Evolutionary conservation across 768 basidiomycete genomes (phyloP).

Genomic region (Phaffia australis): DNA sequence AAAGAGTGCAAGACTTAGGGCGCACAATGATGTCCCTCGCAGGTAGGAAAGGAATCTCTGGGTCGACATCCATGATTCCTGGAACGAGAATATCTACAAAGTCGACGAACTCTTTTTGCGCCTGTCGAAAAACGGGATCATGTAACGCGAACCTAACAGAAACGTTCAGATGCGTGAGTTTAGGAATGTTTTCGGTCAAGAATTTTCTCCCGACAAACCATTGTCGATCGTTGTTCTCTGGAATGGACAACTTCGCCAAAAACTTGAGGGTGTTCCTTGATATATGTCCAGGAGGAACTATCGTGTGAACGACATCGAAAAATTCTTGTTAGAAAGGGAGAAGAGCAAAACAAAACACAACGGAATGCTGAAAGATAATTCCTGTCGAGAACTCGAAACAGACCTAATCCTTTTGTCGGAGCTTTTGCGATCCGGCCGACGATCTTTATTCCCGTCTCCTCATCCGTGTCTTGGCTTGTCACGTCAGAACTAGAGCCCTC

Average conservation of each 20-base stretch:
- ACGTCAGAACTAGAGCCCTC: no score
- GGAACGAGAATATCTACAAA: conserved; percentile 66
- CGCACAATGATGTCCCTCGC: conserved; percentile 52
- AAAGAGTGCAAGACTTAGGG: not conserved
- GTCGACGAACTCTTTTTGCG: conserved; percentile 59
- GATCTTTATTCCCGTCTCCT: conserved; percentile 1
- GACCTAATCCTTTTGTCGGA: conserved; percentile 17
- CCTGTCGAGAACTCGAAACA: not conserved
- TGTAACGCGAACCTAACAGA: not conserved
- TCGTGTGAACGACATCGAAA: not conserved
- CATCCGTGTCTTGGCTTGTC: not conserved
- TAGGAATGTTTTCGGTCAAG: not conserved
- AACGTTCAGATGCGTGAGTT: not conserved
- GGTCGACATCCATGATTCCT: conserved; percentile 59
- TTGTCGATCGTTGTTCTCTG: conserved; percentile 69
- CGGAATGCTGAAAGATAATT: not conserved
- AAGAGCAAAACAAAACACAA: not conserved
- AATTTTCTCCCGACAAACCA: conserved; percentile 59
- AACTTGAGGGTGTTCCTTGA: conserved; percentile 79
- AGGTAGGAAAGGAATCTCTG: conserved; percentile 75
- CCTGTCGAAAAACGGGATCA: not conserved
- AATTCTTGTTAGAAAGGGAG: not conserved
- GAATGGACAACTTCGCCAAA: conserved; percentile 55
- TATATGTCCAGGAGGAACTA: conserved; percentile 42
- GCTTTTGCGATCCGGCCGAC: conserved; percentile 11